These are phyloP conservation scores for Davidsoniella australis DNA, from an alignment of 2,329 filamentous ascomycete genomes.

Conservation along the genomic window DNA sequence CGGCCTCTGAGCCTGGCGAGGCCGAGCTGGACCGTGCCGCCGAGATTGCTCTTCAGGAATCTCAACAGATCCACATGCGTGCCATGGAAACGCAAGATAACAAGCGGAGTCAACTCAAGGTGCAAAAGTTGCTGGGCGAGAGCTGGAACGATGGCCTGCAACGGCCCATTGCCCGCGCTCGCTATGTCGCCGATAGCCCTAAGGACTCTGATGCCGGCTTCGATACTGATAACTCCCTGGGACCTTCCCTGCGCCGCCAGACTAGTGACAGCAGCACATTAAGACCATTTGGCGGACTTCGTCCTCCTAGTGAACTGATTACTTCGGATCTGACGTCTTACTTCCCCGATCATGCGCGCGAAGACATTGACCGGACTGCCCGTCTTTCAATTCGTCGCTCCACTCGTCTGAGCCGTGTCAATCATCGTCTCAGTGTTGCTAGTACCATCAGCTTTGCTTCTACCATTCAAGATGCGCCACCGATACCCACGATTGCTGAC, in stretches of 20 bases:
- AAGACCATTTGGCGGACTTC: slow-evolving; percentile 74
- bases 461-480: slow-evolving; percentile 80
- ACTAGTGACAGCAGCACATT: slow-evolving; percentile 27
- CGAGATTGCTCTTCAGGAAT: slow-evolving; percentile 77
- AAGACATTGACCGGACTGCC: slow-evolving; percentile 90
- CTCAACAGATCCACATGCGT: slow-evolving; percentile 51
- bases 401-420: slow-evolving; percentile 77
- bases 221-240: slow-evolving; percentile 29
- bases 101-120: slow-evolving; percentile 67
- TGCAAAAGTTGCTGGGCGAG: slow-evolving; percentile 79
- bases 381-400: slow-evolving; percentile 83
- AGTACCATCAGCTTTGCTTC: slow-evolving; percentile 89
- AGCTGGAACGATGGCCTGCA: slow-evolving; percentile 70
- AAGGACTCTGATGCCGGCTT: slow-evolving; percentile 17
- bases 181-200: slow-evolving; percentile 49
- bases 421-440: slow-evolving; percentile 81
- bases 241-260: slow-evolving; percentile 30
- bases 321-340: slow-evolving; percentile 92
- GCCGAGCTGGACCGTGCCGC: slow-evolving; percentile 77
- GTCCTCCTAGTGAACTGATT: slow-evolving; percentile 92
- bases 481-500: slow-evolving; percentile 89
- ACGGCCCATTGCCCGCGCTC: slow-evolving; percentile 54
- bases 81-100: slow-evolving; percentile 43
- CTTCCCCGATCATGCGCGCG: slow-evolving; percentile 86
- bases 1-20: slow-evolving; percentile 72